Evolutionary conservation across 768 basidiomycete genomes (phyloP), one percentile per base, ranked within the genome.

Genomic region (Tulasnella sp.): DNA sequence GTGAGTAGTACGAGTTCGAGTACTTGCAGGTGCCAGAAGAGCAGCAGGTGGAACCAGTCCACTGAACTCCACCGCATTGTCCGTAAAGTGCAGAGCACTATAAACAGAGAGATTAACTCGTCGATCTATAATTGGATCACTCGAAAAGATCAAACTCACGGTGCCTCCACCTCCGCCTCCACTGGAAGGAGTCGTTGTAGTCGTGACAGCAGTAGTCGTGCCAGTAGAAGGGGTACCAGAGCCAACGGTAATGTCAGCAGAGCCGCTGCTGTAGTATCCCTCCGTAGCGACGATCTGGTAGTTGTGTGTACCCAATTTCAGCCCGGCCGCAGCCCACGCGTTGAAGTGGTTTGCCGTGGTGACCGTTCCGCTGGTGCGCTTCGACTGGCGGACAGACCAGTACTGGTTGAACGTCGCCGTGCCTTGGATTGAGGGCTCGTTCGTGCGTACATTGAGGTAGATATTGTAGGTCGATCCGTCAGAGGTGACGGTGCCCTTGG

Each of bases 241-340:
- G 19, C 60, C 30, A 26, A 64, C 64, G 19, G 61, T 63, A 34
- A 64, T 49, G 5, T 66, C 68, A 8, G 75, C 75, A 60, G 73
- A 68, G 74, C 75, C 75, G 43, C 71, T 75, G 68, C 73, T 74
- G 63, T 70, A 63, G 67, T 76, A 75, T 3, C 75, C 75, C 61
- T 78, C 77, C 10, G 75, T 75, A 26, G 77, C 76, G 55, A 77
- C 66, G 56, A 78, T 76, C 71, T 77, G 76, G 67, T 77, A 77
- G 34, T 56, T 56, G 42, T 19, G 44, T 8, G 52, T 61, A 10
- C 56, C 51, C 21, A 61, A n/a, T 3, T 27, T 51, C 30, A 45
- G 47, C 27, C 60, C 60, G 26, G 56, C 13, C 13, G 19, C 23
- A 13, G 43, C 52, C 60, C 60, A 61, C 26, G 56, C 56, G 29